These are phyloP conservation scores for Thalassiosira mediterranea DNA, from an alignment of 352 stramenopile genomes.

Conservation along the genomic window DNA sequence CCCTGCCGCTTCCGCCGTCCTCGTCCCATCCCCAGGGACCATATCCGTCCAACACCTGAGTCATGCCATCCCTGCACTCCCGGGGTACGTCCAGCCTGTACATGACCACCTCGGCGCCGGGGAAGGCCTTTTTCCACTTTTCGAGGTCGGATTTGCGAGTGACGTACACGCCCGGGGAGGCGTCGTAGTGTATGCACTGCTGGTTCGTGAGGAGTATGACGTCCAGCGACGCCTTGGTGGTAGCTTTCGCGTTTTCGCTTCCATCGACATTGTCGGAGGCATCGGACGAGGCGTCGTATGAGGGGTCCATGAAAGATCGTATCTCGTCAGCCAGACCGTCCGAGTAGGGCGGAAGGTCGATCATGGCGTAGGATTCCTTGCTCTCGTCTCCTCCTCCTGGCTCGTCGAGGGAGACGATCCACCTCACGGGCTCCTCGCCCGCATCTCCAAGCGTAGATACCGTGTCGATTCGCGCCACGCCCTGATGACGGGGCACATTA, in stretches of 20 bases:
- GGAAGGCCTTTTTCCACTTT: constrained; percentile 74
- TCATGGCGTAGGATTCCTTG: constrained; percentile 62
- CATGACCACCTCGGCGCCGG: constrained; percentile 54
- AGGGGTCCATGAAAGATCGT: constrained; percentile 64
- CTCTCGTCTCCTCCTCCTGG: constrained; percentile 6
- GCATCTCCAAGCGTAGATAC: constrained; percentile 44
- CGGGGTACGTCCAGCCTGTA: constrained; percentile 78
- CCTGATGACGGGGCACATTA: constrained; percentile 21
- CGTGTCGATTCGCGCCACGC: constrained; percentile 59
- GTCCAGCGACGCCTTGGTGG: constrained; percentile 46
- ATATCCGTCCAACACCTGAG: constrained; percentile 81
- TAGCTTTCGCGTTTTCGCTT: not conserved
- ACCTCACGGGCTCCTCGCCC: constrained; percentile 44
- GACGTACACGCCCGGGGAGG: constrained; percentile 63
- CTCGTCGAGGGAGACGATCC: constrained; percentile 35
- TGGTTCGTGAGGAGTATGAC: constrained; percentile 78
- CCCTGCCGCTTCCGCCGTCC: constrained; percentile 12
- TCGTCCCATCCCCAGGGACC: constrained; percentile 75
- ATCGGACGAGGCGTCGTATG: constrained; percentile 24
- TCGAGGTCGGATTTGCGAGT: constrained; percentile 67
- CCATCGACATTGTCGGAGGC: not conserved
- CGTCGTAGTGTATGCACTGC: constrained; percentile 78
- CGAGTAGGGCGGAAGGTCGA: constrained; percentile 82
- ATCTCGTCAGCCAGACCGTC: constrained; percentile 63
- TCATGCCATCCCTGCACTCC: constrained; percentile 70